Percentiles rank a stretch among this genome's conserved stretches.
Evolutionary conservation across 495 filamentous ascomycete species (phyloP).

Genomic region (Haplographium delicatum): DNA sequence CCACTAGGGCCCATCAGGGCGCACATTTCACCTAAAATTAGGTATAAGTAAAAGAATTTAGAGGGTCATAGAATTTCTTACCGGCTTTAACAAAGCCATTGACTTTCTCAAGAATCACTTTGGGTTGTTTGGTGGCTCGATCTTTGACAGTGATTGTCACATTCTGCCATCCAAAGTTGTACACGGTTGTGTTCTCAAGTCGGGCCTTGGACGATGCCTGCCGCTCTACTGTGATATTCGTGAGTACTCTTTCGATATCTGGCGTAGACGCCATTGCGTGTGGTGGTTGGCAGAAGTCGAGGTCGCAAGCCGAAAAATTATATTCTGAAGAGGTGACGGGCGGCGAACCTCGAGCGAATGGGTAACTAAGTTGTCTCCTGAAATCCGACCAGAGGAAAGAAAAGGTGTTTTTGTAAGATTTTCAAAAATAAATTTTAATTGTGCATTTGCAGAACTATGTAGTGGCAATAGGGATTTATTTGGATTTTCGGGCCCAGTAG

Average conservation of each 20-base stretch:
- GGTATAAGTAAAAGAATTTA: not conserved
- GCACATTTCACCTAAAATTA: slow-evolving; percentile 37
- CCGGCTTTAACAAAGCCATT: not conserved
- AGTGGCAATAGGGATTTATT: no score
- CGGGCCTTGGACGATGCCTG: not conserved
- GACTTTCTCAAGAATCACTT: not conserved
- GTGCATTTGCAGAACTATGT: no score
- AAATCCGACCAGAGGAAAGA: no score
- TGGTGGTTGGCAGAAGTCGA: no score
- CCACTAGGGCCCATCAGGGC: slow-evolving; percentile 63
- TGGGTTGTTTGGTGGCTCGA: not conserved
- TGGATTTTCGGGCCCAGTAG: no score
- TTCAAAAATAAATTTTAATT: no score
- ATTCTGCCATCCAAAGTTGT: not conserved
- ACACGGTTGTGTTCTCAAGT: not conserved
- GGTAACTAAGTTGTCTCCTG: no score
- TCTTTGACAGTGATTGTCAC: not conserved
- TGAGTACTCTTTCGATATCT: not conserved
- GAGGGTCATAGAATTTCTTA: not conserved
- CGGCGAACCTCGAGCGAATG: no score
- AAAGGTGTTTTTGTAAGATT: no score
- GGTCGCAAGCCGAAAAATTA: no score
- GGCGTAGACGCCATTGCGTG: not conserved
- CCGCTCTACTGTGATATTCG: not conserved
- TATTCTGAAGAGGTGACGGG: no score